A percentile compares a stretch with the other conserved stretches of the same genome.
Conservation (phyloP, 2,329 filamentous ascomycete species). For the Botrytis medusae region DNA sequence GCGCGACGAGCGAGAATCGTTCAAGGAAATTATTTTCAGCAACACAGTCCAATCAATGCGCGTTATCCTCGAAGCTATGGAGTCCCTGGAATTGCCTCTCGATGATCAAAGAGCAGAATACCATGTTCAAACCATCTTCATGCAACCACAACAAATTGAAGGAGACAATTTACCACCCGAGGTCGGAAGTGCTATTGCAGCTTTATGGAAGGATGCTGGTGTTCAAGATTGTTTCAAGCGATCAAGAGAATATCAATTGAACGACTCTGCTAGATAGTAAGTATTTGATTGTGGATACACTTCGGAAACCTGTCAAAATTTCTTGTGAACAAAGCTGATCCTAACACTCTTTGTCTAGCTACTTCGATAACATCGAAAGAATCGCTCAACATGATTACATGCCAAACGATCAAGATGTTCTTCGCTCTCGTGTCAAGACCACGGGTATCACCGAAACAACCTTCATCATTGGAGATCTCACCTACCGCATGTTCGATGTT, state of each 20-base stretch:
- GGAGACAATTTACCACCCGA: slow-evolving; percentile 79
- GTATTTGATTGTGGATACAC: slow-evolving; percentile 40
- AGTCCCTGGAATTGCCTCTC: slow-evolving; percentile 77
- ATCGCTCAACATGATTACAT: slow-evolving; percentile 77
- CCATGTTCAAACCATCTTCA: slow-evolving; percentile 43
- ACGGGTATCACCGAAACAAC: slow-evolving; percentile 96
- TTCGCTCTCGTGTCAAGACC: slow-evolving; percentile 86
- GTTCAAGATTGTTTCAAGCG: slow-evolving; percentile 88
- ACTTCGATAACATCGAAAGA: slow-evolving; percentile 76
- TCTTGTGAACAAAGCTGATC: not conserved
- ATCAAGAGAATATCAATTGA: slow-evolving; percentile 82
- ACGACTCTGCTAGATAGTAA: slow-evolving; percentile 94
- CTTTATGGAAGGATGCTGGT: slow-evolving; percentile 79
- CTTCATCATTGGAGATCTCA: slow-evolving; percentile 88
- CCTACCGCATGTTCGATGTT: slow-evolving; percentile 89
- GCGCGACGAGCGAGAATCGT: slow-evolving; percentile 90
- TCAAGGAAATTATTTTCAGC: slow-evolving; percentile 92
- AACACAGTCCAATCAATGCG: slow-evolving; percentile 94
- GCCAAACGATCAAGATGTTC: slow-evolving; percentile 90
- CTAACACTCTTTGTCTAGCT: slow-evolving; percentile 53
- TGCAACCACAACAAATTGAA: slow-evolving; percentile 60
- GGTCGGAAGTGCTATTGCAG: slow-evolving; percentile 77
- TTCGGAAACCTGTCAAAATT: not conserved
- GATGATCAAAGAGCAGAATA: slow-evolving; percentile 54
- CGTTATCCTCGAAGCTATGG: slow-evolving; percentile 88